These are phyloP conservation scores for Backusella circina DNA, from an alignment of 192 early-diverging fungal species.

Conservation along the genomic window DNA sequence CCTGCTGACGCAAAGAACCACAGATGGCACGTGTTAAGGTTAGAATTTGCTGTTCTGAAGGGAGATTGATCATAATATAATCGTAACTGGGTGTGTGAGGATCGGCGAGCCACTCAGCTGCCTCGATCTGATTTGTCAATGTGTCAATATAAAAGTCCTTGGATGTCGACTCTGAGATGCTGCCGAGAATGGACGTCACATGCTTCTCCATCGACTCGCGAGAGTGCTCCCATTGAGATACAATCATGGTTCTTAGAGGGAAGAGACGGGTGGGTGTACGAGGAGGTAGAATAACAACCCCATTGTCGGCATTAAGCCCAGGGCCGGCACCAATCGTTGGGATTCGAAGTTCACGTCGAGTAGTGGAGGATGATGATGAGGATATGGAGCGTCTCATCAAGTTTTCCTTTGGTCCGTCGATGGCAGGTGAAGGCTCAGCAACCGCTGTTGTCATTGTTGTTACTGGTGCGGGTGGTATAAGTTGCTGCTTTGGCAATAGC, in stretches of 20 bases:
- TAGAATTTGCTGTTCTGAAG: conserved; percentile 42
- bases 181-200: conserved; percentile 22
- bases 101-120: conserved; percentile 27
- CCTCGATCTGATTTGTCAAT: conserved; percentile 37
- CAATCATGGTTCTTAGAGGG: conserved; percentile 33
- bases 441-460: not conserved
- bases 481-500: not conserved
- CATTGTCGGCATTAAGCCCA: conserved; percentile 7
- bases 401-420: not conserved
- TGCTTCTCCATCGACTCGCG: conserved; percentile 40
- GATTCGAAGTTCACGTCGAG: not conserved
- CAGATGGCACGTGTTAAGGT: conserved; percentile 22
- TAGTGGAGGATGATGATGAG: not conserved
- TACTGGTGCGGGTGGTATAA: not conserved
- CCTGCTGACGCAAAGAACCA: not conserved
- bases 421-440: not conserved
- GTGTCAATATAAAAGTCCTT: conserved; percentile 32
- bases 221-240: conserved; percentile 39
- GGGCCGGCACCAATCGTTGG: not conserved
- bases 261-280: conserved; percentile 1
- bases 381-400: not conserved
- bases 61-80: conserved; percentile 44
- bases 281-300: conserved; percentile 3
- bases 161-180: not conserved
- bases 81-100: conserved; percentile 28